phyloP scores from a whole-genome alignment of 176 grass and related monocot genomes.

The Ampelocalamus luodianensis region DNA sequence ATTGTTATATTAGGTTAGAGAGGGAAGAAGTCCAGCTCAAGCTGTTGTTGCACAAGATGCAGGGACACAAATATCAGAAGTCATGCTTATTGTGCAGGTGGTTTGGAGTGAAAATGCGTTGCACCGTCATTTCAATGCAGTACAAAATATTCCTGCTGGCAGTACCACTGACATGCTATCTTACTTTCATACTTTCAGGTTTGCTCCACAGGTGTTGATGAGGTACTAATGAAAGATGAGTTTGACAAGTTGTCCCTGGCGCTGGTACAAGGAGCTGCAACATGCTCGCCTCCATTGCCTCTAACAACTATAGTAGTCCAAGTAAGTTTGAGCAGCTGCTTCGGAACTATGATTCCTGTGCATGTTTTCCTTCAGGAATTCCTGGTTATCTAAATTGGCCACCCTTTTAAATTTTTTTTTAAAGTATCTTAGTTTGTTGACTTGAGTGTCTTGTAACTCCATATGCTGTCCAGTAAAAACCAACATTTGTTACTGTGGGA shows the following conservation, averaged over 20 bases:
- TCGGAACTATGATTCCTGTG: constrained; percentile 30
- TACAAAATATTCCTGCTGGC: constrained; percentile 30
- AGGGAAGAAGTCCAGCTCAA: constrained; percentile 69
- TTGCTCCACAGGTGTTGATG: constrained; percentile 81
- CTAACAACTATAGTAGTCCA: constrained; percentile 90
- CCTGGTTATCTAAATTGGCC: not conserved
- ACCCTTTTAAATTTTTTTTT: not conserved
- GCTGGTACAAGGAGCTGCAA: constrained; percentile 56
- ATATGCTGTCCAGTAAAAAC: constrained; percentile 10
- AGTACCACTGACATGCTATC: constrained; percentile 9
- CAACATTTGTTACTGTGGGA: not conserved
- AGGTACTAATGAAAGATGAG: constrained; percentile 81
- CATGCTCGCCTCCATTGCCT: constrained; percentile 71
- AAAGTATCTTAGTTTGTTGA: not conserved
- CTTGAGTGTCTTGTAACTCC: not conserved
- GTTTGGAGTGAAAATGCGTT: constrained; percentile 34
- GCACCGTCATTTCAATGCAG: not conserved
- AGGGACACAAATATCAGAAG: constrained; percentile 71
- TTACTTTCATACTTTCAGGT: constrained; percentile 58
- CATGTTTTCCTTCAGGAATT: constrained; percentile 12
- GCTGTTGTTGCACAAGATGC: constrained; percentile 39
- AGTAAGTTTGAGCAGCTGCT: constrained; percentile 49
- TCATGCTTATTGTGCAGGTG: constrained; percentile 98
- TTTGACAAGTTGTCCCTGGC: constrained; percentile 69
- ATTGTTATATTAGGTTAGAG: constrained; percentile 75